A percentile compares a stretch with the other conserved stretches of the same genome.
Evolutionary conservation across 1,139 yeast genomes (phyloP).

Genomic region (Yamadazyma kanchanaburiensis): DNA sequence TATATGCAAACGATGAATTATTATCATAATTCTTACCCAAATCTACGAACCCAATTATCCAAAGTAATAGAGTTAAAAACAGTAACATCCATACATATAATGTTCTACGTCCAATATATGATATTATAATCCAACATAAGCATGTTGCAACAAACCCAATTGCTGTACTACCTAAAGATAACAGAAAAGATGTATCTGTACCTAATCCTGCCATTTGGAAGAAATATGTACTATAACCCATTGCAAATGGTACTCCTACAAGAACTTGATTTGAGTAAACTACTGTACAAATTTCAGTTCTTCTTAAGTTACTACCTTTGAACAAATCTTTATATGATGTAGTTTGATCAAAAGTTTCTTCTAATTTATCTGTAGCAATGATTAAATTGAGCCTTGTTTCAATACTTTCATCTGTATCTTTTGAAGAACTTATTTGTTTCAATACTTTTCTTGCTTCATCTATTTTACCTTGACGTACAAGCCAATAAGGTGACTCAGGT

Average conservation of each 20-base stretch:
- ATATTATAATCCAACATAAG: slow-evolving; percentile 46
- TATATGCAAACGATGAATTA: too few species aligned
- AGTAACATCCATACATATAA: too few species aligned
- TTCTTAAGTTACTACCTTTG: too few species aligned
- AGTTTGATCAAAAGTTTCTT: slow-evolving; percentile 21
- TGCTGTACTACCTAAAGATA: slow-evolving; percentile 42
- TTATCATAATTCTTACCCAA: too few species aligned
- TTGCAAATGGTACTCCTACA: slow-evolving; percentile 53
- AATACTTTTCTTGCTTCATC: slow-evolving; percentile 34
- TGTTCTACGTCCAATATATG: slow-evolving; percentile 55
- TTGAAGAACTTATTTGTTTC: slow-evolving; percentile 29
- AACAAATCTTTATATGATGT: slow-evolving; percentile 47
- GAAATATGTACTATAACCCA: slow-evolving; percentile 56
- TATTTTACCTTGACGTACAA: slow-evolving; percentile 32
- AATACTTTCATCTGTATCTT: slow-evolving; percentile 38
- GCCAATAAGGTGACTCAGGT: slow-evolving; percentile 45
- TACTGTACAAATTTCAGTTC: slow-evolving; percentile 43
- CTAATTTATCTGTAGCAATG: slow-evolving; percentile 45
- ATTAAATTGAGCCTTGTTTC: slow-evolving; percentile 41
- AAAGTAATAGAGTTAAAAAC: too few species aligned
- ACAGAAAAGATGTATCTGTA: slow-evolving; percentile 38
- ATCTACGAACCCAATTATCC: slow-evolving; percentile 35
- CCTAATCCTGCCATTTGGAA: slow-evolving; percentile 50
- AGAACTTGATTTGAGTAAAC: slow-evolving; percentile 48
- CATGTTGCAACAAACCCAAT: slow-evolving; percentile 52